Evolutionary conservation across 345 rosid genomes (phyloP), one percentile per base, ranked within the genome.

Genomic region (Linum trigynum): DNA sequence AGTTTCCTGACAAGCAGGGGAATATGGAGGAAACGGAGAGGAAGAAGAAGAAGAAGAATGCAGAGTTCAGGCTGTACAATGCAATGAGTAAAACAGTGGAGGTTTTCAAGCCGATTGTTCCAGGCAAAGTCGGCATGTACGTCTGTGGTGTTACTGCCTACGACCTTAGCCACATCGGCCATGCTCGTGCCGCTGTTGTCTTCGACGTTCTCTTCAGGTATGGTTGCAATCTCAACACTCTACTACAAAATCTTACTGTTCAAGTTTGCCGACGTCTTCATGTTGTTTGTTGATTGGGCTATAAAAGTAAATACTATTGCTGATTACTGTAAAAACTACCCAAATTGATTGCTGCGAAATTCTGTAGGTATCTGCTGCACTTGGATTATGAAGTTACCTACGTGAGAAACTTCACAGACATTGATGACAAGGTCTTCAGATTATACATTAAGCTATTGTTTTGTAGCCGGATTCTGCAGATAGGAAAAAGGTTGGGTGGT

Each of bases 361-460:
- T 56, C 15, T 55, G 6, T 32, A 56, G 59, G 16, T 56, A 56
- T 7, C 35, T 56, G 59, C 16, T 8, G 59, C 35, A 56, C 59
- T 12, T 10, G 59, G 59, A n/a, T n/a, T 56, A 56, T 56, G 59
- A 56, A n/a, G 59, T 56, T 32, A 56, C 16, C 16, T 56, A 56
- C 17, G 59, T 10, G 32, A n/a, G 59, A 7, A 56, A 56, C 35
- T 56, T 56, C 5, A 56, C 16, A 1, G 59, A 56, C 17, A 32
- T 56, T 32, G 59, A 56, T 15, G 59, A 56, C 59, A 56, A 56
- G 59, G 59, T 56, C n/a, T n/a, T n/a, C 15, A 5, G 59, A 41
- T 41, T 41, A 4, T 41, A 41, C 5, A 8, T 41, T 41, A 8
- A 0, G 45, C 32, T 1, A 23, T 23, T 23, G 32, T 0, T 23